Evolutionary conservation across 257 asterid species (phyloP), one percentile per base, ranked within the genome.

Genomic region (Fraxinus quadrangulata): DNA sequence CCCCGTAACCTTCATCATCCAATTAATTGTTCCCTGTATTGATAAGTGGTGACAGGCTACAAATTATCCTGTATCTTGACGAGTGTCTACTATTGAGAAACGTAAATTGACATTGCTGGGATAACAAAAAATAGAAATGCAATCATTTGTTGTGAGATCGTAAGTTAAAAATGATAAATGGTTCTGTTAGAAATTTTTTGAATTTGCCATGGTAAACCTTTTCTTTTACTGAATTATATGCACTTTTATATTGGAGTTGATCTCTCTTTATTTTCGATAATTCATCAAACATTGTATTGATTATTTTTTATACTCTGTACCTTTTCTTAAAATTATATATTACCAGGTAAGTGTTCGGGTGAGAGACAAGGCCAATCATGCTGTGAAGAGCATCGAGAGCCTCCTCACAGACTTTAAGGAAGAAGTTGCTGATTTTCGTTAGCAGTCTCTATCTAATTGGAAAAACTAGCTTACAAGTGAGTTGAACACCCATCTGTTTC

Each of bases 311-410:
- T 45, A 30, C 71, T 33, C 13, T 68, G 34, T 19, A 23, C 19
- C 34, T 1, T 39, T 72, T 45, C n/a, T 10, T 45, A 45, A 42
- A 45, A 13, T 45, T 45, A 45, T 37, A 7, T 45, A 13, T 45
- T 45, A 13, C 17, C 19, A 92, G 96, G 98, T 95, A 31, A 89
- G 89, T 19, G 93, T 93, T 67, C 88, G 99, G 19, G 90, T 90
- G 26, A 85, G 98, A 72, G 99, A 91, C 80, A 72, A 70, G 17
- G 33, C 68, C 17, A 80, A 82, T n/a, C 89, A 82, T 4, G 78
- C 83, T 23, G 72, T 85, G 17, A 82, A 68, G 88, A 88, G 87
- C 5, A 74, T 90, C 24, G 97, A 90, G 0, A 89, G 88, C 40
- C 93, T 93, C 54, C 82, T 95, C 75, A 66, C 14, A 28, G 86